Conservation (phyloP, 192 early-diverging fungal genomes). For the Geranomyces variabilis region DNA sequence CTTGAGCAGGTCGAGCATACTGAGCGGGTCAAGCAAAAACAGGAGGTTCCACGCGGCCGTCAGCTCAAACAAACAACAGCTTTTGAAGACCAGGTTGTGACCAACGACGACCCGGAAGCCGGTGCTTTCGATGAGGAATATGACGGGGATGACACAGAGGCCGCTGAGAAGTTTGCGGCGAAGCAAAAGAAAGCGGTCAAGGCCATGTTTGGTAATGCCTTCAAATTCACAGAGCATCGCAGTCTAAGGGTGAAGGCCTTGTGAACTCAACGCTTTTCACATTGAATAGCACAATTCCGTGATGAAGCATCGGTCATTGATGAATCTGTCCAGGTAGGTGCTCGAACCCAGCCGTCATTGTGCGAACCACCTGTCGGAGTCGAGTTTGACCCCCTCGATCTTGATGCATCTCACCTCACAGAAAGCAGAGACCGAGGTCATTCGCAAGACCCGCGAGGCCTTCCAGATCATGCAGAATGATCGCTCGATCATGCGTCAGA, state of each 20-base stretch:
- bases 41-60: too few relatives aligned
- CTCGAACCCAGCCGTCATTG: background rate
- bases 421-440: constrained; percentile 25
- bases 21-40: background rate
- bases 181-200: too few relatives aligned
- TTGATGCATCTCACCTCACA: background rate
- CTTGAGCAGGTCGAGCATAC: background rate
- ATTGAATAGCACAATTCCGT: background rate
- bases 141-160: too few relatives aligned
- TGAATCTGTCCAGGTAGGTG: background rate
- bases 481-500: constrained; percentile 3
- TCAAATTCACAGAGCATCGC: too few relatives aligned
- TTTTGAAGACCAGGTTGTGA: constrained; percentile 1
- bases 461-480: constrained; percentile 26
- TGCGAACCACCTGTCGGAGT: background rate
- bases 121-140: too few relatives aligned
- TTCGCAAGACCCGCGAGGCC: constrained; percentile 23
- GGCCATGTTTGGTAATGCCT: too few relatives aligned
- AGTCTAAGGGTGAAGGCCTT: too few relatives aligned
- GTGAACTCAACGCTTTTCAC: too few relatives aligned
- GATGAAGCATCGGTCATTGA: constrained; percentile 8
- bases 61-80: too few relatives aligned
- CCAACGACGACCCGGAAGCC: background rate
- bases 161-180: too few relatives aligned
- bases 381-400: background rate